Conservation (phyloP, 768 basidiomycete species). For the Rhodotorula sphaerocarpa region DNA sequence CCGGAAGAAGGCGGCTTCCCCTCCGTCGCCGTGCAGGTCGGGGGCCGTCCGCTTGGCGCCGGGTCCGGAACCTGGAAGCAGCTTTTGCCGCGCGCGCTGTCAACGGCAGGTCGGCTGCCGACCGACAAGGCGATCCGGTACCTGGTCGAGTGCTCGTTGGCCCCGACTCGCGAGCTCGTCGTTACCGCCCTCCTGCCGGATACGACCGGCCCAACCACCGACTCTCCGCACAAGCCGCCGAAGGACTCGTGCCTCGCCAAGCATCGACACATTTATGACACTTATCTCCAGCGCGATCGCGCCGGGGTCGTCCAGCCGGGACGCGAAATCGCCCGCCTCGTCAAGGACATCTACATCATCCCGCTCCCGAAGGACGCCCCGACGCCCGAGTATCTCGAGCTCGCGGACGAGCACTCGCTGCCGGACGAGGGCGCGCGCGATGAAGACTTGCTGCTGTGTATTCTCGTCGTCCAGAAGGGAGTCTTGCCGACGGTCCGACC, state of each 20-base stretch:
- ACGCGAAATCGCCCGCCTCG: constrained; percentile 51
- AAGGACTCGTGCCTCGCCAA: constrained; percentile 22
- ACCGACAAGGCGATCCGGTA: constrained; percentile 68
- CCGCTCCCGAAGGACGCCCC: constrained; percentile 60
- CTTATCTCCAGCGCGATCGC: constrained; percentile 31
- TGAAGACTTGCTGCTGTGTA: constrained; percentile 64
- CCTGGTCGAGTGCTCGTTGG: constrained; percentile 67
- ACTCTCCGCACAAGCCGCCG: constrained; percentile 25
- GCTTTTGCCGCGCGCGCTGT: constrained; percentile 62
- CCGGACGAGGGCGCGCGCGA: constrained; percentile 53
- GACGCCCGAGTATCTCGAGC: constrained; percentile 75
- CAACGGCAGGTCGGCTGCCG: constrained; percentile 77
- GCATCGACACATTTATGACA: constrained; percentile 28
- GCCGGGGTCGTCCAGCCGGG: constrained; percentile 35
- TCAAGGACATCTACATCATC: constrained; percentile 78
- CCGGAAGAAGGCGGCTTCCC: constrained; percentile 57
- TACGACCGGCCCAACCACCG: constrained; percentile 46
- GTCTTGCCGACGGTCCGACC: constrained; percentile 18
- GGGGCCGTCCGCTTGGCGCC: constrained; percentile 56
- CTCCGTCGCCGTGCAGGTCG: constrained; percentile 62
- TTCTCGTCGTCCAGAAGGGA: constrained; percentile 74
- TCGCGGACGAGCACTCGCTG: constrained; percentile 65
- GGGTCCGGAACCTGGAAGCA: constrained; percentile 64
- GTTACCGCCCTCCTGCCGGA: constrained; percentile 65
- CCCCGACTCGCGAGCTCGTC: constrained; percentile 66